phyloP scores from a whole-genome alignment of 208 protist genomes.

The Leishmania aethiopica region DNA sequence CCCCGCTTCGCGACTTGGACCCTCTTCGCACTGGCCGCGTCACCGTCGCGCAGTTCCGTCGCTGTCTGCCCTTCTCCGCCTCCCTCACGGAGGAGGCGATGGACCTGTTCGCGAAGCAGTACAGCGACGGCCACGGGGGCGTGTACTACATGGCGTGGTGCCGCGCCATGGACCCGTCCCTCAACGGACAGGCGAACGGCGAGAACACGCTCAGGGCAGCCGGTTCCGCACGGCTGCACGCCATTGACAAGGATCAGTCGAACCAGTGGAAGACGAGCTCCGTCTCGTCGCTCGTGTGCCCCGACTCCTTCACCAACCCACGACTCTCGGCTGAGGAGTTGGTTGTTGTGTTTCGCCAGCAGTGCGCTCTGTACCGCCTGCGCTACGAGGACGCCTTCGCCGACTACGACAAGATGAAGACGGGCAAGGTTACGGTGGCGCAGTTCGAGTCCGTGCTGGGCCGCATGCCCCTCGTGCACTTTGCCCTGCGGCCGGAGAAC shows the following conservation, averaged over 20 bases:
- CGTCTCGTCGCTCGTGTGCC: slow-evolving; percentile 20
- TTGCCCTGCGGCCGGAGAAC: slow-evolving; percentile 68
- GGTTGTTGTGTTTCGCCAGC: slow-evolving; percentile 58
- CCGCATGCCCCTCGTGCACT: slow-evolving; percentile 75
- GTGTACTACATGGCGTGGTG: slow-evolving; percentile 84
- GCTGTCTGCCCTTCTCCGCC: slow-evolving; percentile 58
- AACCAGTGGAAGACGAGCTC: slow-evolving; percentile 14
- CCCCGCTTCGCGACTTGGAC: slow-evolving; percentile 83
- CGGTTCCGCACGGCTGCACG: neutral
- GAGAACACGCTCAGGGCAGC: neutral
- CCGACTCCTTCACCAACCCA: slow-evolving; percentile 34
- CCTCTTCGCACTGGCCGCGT: slow-evolving; percentile 69
- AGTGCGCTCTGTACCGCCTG: slow-evolving; percentile 73
- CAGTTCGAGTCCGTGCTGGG: slow-evolving; percentile 88
- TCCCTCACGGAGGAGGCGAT: slow-evolving; percentile 31
- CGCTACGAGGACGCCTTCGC: slow-evolving; percentile 82
- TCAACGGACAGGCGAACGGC: neutral
- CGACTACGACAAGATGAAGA: slow-evolving; percentile 86
- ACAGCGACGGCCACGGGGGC: slow-evolving; percentile 67
- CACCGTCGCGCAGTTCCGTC: slow-evolving; percentile 66
- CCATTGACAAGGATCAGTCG: slow-evolving; percentile 11
- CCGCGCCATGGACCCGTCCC: slow-evolving; percentile 55
- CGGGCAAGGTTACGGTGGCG: slow-evolving; percentile 68
- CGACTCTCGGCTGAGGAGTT: slow-evolving; percentile 49
- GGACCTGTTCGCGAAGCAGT: slow-evolving; percentile 70